A percentile compares a stretch with the other conserved stretches of the same genome.
phyloP scores from a whole-genome alignment of 106 monocot genomes.

The Dactylorhiza incarnata region DNA sequence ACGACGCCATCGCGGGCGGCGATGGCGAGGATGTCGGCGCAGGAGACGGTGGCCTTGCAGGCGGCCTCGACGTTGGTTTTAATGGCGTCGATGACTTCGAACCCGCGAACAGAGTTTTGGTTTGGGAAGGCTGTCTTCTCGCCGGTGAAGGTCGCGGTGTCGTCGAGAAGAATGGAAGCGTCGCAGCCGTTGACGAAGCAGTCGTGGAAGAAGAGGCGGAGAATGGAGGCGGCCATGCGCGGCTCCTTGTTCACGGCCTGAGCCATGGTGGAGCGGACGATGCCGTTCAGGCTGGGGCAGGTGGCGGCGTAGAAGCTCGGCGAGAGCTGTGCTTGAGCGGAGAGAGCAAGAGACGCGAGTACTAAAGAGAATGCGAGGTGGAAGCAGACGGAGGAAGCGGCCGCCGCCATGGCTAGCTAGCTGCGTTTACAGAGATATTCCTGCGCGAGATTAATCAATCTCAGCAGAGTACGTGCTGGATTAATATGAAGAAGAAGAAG shows the following conservation, averaged over 20 bases:
- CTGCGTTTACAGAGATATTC: no score
- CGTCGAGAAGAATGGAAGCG: neutral
- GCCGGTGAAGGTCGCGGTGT: neutral
- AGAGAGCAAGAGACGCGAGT: no score
- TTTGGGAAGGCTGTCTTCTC: neutral
- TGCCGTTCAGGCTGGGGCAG: conserved; percentile 22
- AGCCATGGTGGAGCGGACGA: conserved; percentile 20
- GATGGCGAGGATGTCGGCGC: conserved; percentile 51
- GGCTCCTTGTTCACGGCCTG: conserved; percentile 22
- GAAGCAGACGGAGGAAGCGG: no score
- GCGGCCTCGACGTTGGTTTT: neutral
- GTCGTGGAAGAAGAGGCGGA: conserved; percentile 46
- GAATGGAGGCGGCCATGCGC: conserved; percentile 44
- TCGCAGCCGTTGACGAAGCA: conserved; percentile 20
- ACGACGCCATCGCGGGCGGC: conserved; percentile 32
- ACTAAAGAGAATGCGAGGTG: no score
- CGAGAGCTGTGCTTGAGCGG: conserved; percentile 1
- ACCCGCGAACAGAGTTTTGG: neutral
- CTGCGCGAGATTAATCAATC: no score
- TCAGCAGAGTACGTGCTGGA: no score
- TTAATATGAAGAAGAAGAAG: no score
- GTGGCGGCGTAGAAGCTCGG: conserved; percentile 10
- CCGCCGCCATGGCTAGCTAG: no score
- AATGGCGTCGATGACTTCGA: neutral
- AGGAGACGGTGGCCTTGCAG: conserved; percentile 22